Evolutionary conservation across 2,329 filamentous ascomycete genomes (phyloP).

Genomic region (Pyricularia pennisetigena): DNA sequence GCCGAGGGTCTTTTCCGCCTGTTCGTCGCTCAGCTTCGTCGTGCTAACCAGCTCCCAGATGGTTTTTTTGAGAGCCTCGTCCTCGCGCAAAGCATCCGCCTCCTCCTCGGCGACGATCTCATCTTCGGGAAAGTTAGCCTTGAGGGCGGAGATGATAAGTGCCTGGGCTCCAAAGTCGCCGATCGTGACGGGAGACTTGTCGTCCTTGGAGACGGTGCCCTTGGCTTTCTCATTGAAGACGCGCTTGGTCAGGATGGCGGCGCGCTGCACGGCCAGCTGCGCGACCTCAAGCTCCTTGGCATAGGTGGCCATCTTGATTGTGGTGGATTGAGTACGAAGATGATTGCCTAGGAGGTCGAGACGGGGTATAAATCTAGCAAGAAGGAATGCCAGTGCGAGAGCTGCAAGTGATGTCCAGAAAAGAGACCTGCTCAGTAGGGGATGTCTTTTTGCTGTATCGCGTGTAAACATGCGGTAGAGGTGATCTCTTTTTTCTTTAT

Average conservation of each 20-base stretch:
- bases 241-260: slow-evolving; percentile 40
- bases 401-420: slow-evolving; percentile 3
- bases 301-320: slow-evolving; percentile 55
- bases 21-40: slow-evolving; percentile 48
- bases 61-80: slow-evolving; percentile 58
- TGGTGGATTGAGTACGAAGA: slow-evolving; percentile 7
- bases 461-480: neutral
- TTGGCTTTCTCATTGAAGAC: slow-evolving; percentile 76
- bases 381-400: slow-evolving; percentile 13
- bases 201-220: slow-evolving; percentile 87
- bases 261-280: slow-evolving; percentile 81
- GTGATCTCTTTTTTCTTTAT: neutral
- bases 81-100: slow-evolving; percentile 65
- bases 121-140: slow-evolving; percentile 81
- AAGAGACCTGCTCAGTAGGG: neutral
- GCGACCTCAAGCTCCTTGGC: slow-evolving; percentile 72
- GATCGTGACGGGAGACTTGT: slow-evolving; percentile 94
- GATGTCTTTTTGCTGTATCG: neutral
- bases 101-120: slow-evolving; percentile 95
- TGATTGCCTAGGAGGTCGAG: slow-evolving; percentile 10
- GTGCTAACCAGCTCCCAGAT: slow-evolving; percentile 78
- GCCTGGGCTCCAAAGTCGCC: slow-evolving; percentile 97
- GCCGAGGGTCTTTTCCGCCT: slow-evolving; percentile 50
- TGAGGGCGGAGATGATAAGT: slow-evolving; percentile 84
- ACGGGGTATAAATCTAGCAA: slow-evolving; percentile 11